Base-by-base conservation (phyloP, 768 basidiomycete genomes). In the Cyclocybe aegerita region DNA sequence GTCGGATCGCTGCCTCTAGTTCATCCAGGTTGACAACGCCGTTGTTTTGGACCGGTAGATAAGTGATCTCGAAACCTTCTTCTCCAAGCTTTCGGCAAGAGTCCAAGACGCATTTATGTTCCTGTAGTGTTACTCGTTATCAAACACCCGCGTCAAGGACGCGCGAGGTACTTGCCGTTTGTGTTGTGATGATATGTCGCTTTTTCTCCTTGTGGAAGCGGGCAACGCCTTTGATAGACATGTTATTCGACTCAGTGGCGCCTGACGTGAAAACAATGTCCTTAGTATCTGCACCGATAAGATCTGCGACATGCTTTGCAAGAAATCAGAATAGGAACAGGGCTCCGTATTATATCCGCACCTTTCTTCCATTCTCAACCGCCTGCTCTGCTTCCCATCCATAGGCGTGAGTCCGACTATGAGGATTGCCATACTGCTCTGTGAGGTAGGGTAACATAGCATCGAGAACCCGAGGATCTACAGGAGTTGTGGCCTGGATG, bases 81-180 rank as follows among this genome's bases (percentile, higher is more conserved):
- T 98, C 95, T 14, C 88, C 81, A 6, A 99, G 81, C 65, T 91
- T 93, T 62, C 97, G 83, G 73, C 94, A 98, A 3, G 96, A 98
- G 69, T 99, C 97, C 42, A 98, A 80, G 0, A 99, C 97, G 65
- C 97, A 99, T 78, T 99, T 99, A 71, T 99, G 97, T 69, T 99
- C 97, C 88, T 94, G 59, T n/a, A 45, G 43, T 52, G 16, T 23
- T 40, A 39, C 38, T 48, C 35, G 42, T 17, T 41, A 42, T 32
- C 9, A 38, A 34, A 9, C 4, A 32, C 40, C 45, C 35, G 1
- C 39, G 48, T 17, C 11, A 11, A 12, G 34, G 17, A 16, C 12
- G 23, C 31, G 9, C 43, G 9, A 31, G 12, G 34, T 14, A 75
- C 85, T 60, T 45, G 93, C 93, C 4, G 95, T 98, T 64, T 97